Conservation (phyloP, 1,284 basidiomycete species). For the Megacollybia platyphylla region DNA sequence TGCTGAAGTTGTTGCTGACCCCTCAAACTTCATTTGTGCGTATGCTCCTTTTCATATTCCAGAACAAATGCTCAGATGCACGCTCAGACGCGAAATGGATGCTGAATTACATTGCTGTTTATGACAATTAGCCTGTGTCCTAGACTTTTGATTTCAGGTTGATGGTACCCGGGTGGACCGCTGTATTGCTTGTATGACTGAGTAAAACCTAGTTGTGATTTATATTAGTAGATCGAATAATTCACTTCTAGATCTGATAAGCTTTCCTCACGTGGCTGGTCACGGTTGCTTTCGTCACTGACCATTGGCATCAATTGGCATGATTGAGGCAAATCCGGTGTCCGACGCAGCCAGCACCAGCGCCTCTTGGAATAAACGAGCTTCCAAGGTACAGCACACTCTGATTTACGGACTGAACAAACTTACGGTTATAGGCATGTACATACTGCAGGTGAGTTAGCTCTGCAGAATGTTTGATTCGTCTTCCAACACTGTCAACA, state of each 20-base stretch:
- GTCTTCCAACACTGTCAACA: background rate
- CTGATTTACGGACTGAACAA: background rate
- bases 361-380: background rate
- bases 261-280: no score
- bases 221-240: no score
- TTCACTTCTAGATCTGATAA: no score
- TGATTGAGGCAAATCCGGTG: background rate
- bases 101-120: slow-evolving; percentile 9
- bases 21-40: slow-evolving; percentile 36
- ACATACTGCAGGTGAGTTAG: slow-evolving; percentile 37
- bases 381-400: background rate
- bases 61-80: background rate
- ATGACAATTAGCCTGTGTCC: background rate
- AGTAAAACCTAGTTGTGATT: no score
- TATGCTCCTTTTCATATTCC: background rate
- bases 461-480: background rate
- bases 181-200: no score
- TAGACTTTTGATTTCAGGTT: no score
- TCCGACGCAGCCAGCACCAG: background rate
- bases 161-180: no score
- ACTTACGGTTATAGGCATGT: slow-evolving; percentile 4
- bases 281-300: no score
- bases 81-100: slow-evolving; percentile 5
- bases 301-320: no score
- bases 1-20: slow-evolving; percentile 36